Conservation (phyloP, 1,139 yeast genomes). For the Kluyveromyces sp. region DNA sequence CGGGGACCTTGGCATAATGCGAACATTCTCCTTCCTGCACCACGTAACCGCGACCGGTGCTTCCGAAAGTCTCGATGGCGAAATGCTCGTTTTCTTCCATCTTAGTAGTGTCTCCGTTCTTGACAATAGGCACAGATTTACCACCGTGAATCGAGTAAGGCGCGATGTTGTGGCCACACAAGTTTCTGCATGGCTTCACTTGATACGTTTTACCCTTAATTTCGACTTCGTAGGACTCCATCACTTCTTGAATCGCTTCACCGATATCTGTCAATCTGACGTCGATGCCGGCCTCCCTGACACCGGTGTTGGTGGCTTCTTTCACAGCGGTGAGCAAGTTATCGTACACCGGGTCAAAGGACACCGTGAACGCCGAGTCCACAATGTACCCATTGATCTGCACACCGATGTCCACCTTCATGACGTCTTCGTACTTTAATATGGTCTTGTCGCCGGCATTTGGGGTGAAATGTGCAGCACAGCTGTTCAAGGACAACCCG, state of each 20-base stretch:
- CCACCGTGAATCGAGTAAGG: constrained; percentile 87
- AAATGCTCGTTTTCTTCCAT: constrained; percentile 99
- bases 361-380: constrained; percentile 91
- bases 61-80: constrained; percentile 97
- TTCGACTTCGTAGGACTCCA: constrained; percentile 95
- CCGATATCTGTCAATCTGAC: constrained; percentile 94
- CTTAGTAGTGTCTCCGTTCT: constrained; percentile 87
- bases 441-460: constrained; percentile 87
- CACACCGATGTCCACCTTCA: constrained; percentile 96
- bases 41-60: constrained; percentile 93
- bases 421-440: constrained; percentile 76
- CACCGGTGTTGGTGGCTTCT: constrained; percentile 92
- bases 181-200: constrained; percentile 80
- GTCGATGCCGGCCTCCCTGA: constrained; percentile 90
- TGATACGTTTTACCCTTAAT: constrained; percentile 80
- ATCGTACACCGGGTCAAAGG: constrained; percentile 82
- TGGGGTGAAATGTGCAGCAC: constrained; percentile 98
- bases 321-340: constrained; percentile 72
- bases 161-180: constrained; percentile 89
- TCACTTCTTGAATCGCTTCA: constrained; percentile 89
- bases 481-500: constrained; percentile 85
- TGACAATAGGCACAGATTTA: constrained; percentile 91
- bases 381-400: constrained; percentile 94
- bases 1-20: constrained; percentile 69
- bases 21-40: constrained; percentile 85